A percentile compares a stretch with the other conserved stretches of the same genome.
Evolutionary conservation across 768 basidiomycete species (phyloP).

Genomic region (Mycena haematopus): DNA sequence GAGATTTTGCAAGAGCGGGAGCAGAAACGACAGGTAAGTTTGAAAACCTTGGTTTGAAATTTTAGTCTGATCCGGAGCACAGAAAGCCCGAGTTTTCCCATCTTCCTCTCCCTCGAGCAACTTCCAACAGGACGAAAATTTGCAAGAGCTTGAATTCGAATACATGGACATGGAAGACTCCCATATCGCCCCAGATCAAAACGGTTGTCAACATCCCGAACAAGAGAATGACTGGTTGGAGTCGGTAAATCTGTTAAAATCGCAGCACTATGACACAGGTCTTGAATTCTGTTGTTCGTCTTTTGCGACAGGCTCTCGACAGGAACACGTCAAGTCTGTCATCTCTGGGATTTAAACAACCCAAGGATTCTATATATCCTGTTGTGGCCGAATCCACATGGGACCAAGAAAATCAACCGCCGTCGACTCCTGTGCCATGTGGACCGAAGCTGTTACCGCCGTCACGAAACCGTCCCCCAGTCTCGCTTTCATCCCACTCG

Average conservation of each 20-base stretch:
- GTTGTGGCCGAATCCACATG: neutral
- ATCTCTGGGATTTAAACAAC: neutral
- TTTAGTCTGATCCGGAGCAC: neutral
- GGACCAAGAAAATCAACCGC: neutral
- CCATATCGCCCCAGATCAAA: neutral
- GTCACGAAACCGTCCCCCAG: constrained; percentile 1
- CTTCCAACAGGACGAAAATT: neutral
- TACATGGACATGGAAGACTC: constrained; percentile 14
- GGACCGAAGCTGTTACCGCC: neutral
- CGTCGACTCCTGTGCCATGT: neutral
- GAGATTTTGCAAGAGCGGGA: neutral
- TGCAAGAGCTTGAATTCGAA: constrained; percentile 5
- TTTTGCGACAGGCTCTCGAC: neutral
- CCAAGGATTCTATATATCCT: neutral
- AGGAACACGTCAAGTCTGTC: neutral
- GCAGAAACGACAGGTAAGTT: constrained; percentile 17
- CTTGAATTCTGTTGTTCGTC: neutral
- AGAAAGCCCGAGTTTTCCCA: constrained; percentile 5
- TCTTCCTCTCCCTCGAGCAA: neutral
- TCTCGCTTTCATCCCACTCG: constrained; percentile 14
- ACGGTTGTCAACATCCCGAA: neutral
- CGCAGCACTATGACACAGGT: neutral
- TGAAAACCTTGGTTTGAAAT: neutral
- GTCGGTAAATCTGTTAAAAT: neutral
- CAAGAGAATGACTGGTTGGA: neutral